Conservation (phyloP, 2,329 filamentous ascomycete species). For the Aureobasidium sp. region DNA sequence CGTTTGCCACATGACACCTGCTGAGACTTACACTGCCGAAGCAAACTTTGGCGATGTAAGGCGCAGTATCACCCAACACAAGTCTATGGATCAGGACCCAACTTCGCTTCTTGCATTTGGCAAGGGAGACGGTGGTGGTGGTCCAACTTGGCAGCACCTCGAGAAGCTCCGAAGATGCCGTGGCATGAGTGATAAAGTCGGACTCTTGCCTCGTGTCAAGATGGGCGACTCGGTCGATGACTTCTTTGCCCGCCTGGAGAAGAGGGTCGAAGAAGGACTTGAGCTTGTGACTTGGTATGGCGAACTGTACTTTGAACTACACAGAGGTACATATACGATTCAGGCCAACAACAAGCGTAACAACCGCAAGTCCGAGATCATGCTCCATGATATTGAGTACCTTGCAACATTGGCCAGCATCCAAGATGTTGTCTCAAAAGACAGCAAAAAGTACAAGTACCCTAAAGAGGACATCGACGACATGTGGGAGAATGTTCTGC, state of each 20-base stretch:
- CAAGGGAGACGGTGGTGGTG: conserved; percentile 92
- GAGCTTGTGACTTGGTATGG: conserved; percentile 94
- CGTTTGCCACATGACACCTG: conserved; percentile 93
- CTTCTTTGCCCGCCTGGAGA: conserved; percentile 81
- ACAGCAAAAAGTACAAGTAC: conserved; percentile 62
- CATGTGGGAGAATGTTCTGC: conserved; percentile 88
- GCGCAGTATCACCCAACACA: conserved; percentile 84
- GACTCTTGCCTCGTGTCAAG: conserved; percentile 76
- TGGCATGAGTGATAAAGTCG: conserved; percentile 81
- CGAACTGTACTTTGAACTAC: conserved; percentile 95
- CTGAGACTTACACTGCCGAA: conserved; percentile 90
- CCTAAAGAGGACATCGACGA: conserved; percentile 89
- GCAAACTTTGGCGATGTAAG: conserved; percentile 93
- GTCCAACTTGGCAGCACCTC: conserved; percentile 86
- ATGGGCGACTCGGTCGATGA: conserved; percentile 88
- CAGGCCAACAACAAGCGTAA: conserved; percentile 96
- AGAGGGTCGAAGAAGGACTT: conserved; percentile 56
- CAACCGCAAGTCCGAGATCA: conserved; percentile 77
- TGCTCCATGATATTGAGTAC: conserved; percentile 82
- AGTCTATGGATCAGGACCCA: conserved; percentile 88
- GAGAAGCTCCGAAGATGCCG: conserved; percentile 92
- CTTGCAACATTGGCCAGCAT: conserved; percentile 80
- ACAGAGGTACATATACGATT: conserved; percentile 94
- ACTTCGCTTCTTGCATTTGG: conserved; percentile 90
- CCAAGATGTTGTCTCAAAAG: conserved; percentile 45